phyloP scores from a whole-genome alignment of 768 basidiomycete species.

The Suillus luteus region DNA sequence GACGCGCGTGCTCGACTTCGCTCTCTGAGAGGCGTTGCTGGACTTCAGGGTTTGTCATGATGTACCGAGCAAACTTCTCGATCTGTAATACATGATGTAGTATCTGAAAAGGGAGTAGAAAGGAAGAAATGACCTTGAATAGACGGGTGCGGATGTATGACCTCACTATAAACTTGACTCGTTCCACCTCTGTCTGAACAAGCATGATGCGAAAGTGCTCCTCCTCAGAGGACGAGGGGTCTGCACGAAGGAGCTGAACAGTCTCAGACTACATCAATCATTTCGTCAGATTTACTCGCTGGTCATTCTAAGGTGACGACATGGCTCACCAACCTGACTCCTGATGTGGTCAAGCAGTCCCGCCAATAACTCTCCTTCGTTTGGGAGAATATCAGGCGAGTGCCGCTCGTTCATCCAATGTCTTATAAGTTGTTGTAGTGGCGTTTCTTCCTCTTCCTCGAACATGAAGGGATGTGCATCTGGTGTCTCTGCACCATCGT shows the following conservation, averaged over 20 bases:
- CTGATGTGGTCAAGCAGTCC: conserved; percentile 73
- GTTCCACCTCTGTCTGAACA: conserved; percentile 92
- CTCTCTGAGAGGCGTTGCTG: conserved; percentile 81
- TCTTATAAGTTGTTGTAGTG: conserved; percentile 68
- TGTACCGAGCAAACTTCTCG: conserved; percentile 83
- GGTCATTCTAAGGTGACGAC: conserved; percentile 2
- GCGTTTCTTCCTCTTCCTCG: conserved; percentile 51
- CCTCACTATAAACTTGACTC: conserved; percentile 89
- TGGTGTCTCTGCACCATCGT: conserved; percentile 35
- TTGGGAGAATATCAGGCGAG: conserved; percentile 76
- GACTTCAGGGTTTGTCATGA: conserved; percentile 66
- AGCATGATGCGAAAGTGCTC: conserved; percentile 93
- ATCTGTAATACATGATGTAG: conserved; percentile 52
- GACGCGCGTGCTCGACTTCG: conserved; percentile 79
- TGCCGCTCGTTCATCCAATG: conserved; percentile 89
- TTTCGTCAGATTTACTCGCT: conserved; percentile 7
- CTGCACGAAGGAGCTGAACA: conserved; percentile 73
- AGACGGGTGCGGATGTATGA: conserved; percentile 87
- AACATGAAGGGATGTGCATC: conserved; percentile 28
- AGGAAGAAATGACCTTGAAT: conserved; percentile 63
- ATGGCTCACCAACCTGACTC: conserved; percentile 64
- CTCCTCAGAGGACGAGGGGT: conserved; percentile 85
- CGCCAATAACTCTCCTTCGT: conserved; percentile 68
- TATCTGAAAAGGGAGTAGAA: conserved; percentile 15
- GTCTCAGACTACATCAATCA: conserved; percentile 60